Evolutionary conservation across 352 stramenopile species (phyloP).

Genomic region (Elongisporangium anandrum): DNA sequence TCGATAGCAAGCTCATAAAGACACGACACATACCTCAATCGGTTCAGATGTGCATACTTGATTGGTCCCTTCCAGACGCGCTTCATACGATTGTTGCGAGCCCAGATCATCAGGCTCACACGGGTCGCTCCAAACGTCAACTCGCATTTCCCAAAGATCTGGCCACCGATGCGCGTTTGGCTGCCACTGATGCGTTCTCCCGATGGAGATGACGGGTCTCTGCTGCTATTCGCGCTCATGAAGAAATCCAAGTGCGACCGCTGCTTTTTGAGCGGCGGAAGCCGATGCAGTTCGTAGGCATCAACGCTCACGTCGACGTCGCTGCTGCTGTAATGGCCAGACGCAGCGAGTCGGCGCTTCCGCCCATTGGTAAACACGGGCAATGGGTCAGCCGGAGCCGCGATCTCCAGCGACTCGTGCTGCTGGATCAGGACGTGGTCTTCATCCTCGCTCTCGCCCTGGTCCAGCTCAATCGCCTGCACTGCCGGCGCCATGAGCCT

Average conservation of each 20-base stretch:
- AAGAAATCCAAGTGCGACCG: neutral
- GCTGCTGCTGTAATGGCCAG: neutral
- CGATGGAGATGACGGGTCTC: neutral
- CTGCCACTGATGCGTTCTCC: neutral
- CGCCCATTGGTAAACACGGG: neutral
- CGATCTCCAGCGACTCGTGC: neutral
- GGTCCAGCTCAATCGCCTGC: neutral
- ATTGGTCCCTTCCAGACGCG: constrained; percentile 24
- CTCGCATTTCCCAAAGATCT: constrained; percentile 36
- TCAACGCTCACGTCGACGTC: neutral
- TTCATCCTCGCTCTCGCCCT: neutral
- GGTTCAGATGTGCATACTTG: constrained; percentile 32
- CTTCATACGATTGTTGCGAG: constrained; percentile 3
- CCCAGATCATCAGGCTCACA: constrained; percentile 34
- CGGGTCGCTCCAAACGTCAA: constrained; percentile 20
- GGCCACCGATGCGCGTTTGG: constrained; percentile 29
- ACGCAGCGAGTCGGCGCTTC: neutral
- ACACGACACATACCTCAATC: constrained; percentile 28
- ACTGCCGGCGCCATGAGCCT: neutral
- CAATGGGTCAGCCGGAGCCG: neutral
- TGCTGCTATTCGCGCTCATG: constrained; percentile 4
- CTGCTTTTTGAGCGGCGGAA: neutral
- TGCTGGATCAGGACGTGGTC: neutral
- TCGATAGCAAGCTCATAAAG: neutral
- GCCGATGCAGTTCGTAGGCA: neutral